These are phyloP conservation scores for Baffinella frigidus DNA, from an alignment of 208 protist genomes.

Conservation along the genomic window DNA sequence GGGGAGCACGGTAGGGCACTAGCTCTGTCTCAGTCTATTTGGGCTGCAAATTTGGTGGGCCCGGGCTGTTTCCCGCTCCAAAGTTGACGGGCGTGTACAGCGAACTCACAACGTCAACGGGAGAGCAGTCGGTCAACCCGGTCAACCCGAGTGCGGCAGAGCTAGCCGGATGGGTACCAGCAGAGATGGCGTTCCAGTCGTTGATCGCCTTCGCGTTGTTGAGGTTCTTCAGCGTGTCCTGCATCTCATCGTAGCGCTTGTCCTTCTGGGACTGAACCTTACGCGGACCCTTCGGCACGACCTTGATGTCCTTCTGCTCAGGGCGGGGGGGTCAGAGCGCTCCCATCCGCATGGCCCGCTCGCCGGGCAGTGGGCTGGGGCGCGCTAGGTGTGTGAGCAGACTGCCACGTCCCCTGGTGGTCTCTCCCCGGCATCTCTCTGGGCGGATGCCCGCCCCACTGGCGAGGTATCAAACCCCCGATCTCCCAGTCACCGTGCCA, in stretches of 20 bases:
- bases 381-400: neutral
- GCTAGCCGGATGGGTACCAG: too few relatives aligned
- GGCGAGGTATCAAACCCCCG: too few relatives aligned
- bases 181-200: conserved; percentile 15
- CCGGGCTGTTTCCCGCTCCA: too few relatives aligned
- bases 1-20: too few relatives aligned
- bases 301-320: neutral
- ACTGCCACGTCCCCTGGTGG: neutral
- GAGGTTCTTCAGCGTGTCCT: neutral
- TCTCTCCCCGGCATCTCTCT: neutral
- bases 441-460: too few relatives aligned
- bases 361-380: neutral
- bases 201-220: conserved; percentile 50
- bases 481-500: too few relatives aligned
- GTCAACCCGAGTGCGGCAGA: too few relatives aligned
- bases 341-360: neutral
- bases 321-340: neutral
- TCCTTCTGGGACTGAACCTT: conserved; percentile 35
- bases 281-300: neutral
- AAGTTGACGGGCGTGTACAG: too few relatives aligned
- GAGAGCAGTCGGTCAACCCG: too few relatives aligned
- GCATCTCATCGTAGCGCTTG: conserved; percentile 41
- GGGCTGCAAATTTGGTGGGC: too few relatives aligned
- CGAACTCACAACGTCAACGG: too few relatives aligned
- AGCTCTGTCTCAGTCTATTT: too few relatives aligned